Evolutionary conservation across 805 yeast species (phyloP).

Genomic region (Kazachstania bromeliacearum): DNA sequence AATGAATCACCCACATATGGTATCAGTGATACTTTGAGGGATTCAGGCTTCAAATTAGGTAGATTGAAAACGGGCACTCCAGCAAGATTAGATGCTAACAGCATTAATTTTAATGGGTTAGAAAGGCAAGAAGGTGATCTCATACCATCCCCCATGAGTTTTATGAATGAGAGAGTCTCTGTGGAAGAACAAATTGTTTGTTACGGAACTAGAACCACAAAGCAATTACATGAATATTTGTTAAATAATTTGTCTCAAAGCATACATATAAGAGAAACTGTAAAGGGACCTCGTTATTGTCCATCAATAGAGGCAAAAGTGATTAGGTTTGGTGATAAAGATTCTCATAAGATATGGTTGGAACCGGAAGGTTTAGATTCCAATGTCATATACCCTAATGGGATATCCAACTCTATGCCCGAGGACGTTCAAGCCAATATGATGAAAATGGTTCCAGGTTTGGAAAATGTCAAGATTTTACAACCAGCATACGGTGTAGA

Average conservation of each 20-base stretch:
- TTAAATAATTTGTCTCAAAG: constrained; percentile 66
- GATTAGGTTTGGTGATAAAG: constrained; percentile 66
- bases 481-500: constrained; percentile 99
- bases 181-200: constrained; percentile 58
- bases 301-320: constrained; percentile 93
- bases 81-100: constrained; percentile 64
- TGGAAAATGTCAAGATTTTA: constrained; percentile 76
- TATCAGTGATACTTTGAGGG: constrained; percentile 63
- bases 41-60: constrained; percentile 76
- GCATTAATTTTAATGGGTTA: constrained; percentile 60
- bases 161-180: constrained; percentile 57
- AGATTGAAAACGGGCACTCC: constrained; percentile 97
- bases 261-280: constrained; percentile 86
- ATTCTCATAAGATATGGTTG: constrained; percentile 78
- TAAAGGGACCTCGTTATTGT: constrained; percentile 94
- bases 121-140: constrained; percentile 68
- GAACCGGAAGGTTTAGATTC: constrained; percentile 93
- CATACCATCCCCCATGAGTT: constrained; percentile 88
- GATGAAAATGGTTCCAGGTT: constrained; percentile 73
- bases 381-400: constrained; percentile 89
- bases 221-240: constrained; percentile 60
- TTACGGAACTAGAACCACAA: constrained; percentile 70
- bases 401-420: constrained; percentile 94
- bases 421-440: constrained; percentile 75
- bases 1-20: constrained; percentile 92